A percentile compares a stretch with the other conserved stretches of the same genome.
Conservation (phyloP, 129 eudicot genomes). For the Flaveria trinervia region DNA sequence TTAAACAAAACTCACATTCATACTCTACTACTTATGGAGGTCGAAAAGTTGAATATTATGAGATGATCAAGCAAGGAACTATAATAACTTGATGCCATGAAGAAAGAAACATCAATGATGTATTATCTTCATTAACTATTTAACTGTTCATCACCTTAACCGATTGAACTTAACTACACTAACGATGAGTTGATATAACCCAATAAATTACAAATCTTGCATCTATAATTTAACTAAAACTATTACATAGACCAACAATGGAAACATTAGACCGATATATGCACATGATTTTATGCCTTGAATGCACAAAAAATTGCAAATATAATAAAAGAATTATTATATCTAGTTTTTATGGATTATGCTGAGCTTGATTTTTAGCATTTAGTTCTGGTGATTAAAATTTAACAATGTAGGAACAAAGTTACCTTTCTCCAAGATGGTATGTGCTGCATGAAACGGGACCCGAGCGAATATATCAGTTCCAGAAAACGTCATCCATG, state of each 20-base stretch:
- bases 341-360: background rate
- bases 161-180: background rate
- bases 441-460: slow-evolving; percentile 92
- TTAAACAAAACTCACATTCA: slow-evolving; percentile 13
- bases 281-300: background rate
- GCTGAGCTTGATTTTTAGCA: too few species aligned
- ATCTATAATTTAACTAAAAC: background rate
- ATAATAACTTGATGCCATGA: background rate
- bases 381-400: background rate
- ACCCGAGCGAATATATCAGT: slow-evolving; percentile 67
- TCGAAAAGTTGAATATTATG: background rate
- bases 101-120: background rate
- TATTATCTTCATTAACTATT: background rate
- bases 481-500: slow-evolving; percentile 82
- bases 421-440: slow-evolving; percentile 78
- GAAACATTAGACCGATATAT: background rate
- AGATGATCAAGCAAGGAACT: background rate
- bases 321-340: background rate
- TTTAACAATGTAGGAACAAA: background rate
- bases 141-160: background rate
- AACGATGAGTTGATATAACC: background rate
- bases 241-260: background rate
- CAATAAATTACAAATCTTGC: background rate
- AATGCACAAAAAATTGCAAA: background rate
- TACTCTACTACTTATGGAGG: background rate